Evolutionary conservation across 805 yeast genomes (phyloP).

Genomic region (Metschnikowia cubensis): DNA sequence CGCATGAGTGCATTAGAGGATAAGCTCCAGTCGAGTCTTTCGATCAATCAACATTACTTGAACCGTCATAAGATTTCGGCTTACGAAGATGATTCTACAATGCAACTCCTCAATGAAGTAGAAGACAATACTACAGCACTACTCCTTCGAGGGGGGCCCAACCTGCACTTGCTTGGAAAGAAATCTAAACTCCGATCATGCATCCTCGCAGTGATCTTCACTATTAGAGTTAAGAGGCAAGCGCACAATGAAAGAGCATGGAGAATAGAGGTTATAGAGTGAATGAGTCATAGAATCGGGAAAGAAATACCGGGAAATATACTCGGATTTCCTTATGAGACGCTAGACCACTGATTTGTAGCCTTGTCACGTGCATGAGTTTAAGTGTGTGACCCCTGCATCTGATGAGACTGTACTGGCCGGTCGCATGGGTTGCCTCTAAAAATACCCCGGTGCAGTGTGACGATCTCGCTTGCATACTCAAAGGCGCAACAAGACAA

Average conservation of each 20-base stretch:
- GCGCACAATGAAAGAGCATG: slow-evolving; percentile 1
- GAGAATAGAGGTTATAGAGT: neutral
- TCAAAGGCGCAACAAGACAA: neutral
- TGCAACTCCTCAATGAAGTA: slow-evolving; percentile 7
- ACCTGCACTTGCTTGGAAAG: neutral
- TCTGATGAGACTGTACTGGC: neutral
- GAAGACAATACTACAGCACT: neutral
- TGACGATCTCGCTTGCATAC: slow-evolving; percentile 2
- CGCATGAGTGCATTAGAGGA: slow-evolving; percentile 6
- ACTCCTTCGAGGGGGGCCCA: neutral
- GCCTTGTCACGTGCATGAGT: neutral
- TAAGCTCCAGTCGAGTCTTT: slow-evolving; percentile 9
- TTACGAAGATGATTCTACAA: slow-evolving; percentile 8
- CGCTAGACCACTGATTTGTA: no score
- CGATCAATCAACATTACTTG: slow-evolving; percentile 8
- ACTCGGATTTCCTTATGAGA: no score
- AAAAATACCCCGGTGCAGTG: neutral
- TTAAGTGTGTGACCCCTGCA: neutral
- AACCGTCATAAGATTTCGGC: neutral
- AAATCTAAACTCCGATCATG: slow-evolving; percentile 10
- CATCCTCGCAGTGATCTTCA: slow-evolving; percentile 15
- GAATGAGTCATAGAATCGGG: neutral
- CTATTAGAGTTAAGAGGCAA: slow-evolving; percentile 9
- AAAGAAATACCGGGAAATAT: neutral
- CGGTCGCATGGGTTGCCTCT: neutral